Evolutionary conservation across 257 asterid genomes (phyloP).

Genomic region (Fraxinus excelsior): DNA sequence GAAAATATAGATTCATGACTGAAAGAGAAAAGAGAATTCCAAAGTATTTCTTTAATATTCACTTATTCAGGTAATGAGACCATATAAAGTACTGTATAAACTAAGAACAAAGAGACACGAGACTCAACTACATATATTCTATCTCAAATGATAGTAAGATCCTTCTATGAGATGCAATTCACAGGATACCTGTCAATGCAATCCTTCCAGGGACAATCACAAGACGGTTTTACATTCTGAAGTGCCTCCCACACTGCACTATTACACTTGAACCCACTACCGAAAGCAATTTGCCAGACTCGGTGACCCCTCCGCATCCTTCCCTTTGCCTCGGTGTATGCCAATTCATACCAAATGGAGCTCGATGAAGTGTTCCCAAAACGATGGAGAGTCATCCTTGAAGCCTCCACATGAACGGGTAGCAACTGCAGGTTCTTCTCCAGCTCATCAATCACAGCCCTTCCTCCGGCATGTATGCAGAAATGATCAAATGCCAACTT

Average conservation of each 20-base stretch:
- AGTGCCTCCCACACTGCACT: constrained; percentile 90
- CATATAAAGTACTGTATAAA: constrained; percentile 24
- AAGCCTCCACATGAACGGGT: constrained; percentile 71
- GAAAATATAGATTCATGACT: constrained; percentile 7
- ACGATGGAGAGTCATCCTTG: constrained; percentile 80
- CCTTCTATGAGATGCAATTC: constrained; percentile 42
- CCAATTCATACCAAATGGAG: constrained; percentile 84
- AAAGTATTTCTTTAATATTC: constrained; percentile 8
- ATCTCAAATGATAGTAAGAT: background rate
- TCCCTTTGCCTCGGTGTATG: constrained; percentile 76
- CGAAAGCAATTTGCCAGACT: constrained; percentile 85
- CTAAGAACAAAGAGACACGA: constrained; percentile 12
- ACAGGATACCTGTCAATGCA: constrained; percentile 74
- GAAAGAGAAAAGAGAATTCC: constrained; percentile 8
- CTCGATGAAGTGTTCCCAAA: constrained; percentile 84
- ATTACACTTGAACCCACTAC: constrained; percentile 78
- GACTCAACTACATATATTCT: constrained; percentile 13
- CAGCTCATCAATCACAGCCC: constrained; percentile 82
- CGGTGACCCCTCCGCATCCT: constrained; percentile 61
- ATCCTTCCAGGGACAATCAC: constrained; percentile 65
- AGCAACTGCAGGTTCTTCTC: constrained; percentile 74
- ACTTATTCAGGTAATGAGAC: background rate
- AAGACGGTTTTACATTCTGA: constrained; percentile 48
- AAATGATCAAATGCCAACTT: constrained; percentile 83
- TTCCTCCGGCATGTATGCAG: constrained; percentile 84